phyloP scores from a whole-genome alignment of 495 filamentous ascomycete genomes.

The Bombardia bombarda region DNA sequence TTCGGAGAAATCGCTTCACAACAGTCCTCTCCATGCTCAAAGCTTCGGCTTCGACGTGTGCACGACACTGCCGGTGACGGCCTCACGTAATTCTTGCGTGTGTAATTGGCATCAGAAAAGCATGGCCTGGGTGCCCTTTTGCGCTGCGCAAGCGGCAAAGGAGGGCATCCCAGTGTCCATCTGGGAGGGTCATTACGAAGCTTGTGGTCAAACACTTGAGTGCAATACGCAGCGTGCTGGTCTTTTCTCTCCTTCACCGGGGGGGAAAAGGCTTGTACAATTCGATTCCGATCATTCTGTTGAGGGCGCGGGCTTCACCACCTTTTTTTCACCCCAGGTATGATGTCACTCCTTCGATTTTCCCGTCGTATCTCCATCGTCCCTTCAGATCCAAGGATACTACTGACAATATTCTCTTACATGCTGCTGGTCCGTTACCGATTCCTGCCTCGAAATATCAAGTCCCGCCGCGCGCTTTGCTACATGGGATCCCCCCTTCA shows the following conservation, averaged over 20 bases:
- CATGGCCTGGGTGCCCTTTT: conserved; percentile 10
- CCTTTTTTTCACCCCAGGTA: conserved; percentile 8
- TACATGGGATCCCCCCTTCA: too few relatives aligned
- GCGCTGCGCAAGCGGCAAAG: not conserved
- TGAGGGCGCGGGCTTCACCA: conserved; percentile 17
- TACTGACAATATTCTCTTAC: too few relatives aligned
- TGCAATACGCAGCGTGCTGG: conserved; percentile 18
- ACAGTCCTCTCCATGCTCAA: conserved; percentile 55
- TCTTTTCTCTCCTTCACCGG: not conserved
- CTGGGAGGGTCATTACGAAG: conserved; percentile 19
- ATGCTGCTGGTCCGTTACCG: too few relatives aligned
- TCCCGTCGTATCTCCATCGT: too few relatives aligned
- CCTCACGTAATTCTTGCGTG: conserved; percentile 10
- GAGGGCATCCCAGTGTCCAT: conserved; percentile 6
- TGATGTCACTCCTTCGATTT: not conserved
- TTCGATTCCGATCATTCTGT: conserved; percentile 20
- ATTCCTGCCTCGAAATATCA: too few relatives aligned
- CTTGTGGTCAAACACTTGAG: conserved; percentile 17
- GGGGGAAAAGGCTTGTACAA: conserved; percentile 4
- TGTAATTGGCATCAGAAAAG: conserved; percentile 21
- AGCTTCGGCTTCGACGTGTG: not conserved
- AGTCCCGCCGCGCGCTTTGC: too few relatives aligned
- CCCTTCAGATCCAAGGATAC: too few relatives aligned
- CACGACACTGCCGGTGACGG: conserved; percentile 14
- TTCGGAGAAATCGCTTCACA: conserved; percentile 77